Evolutionary conservation across 2,329 filamentous ascomycete genomes (phyloP).

Genomic region (Nothophaeocryptopus gaeumannii): DNA sequence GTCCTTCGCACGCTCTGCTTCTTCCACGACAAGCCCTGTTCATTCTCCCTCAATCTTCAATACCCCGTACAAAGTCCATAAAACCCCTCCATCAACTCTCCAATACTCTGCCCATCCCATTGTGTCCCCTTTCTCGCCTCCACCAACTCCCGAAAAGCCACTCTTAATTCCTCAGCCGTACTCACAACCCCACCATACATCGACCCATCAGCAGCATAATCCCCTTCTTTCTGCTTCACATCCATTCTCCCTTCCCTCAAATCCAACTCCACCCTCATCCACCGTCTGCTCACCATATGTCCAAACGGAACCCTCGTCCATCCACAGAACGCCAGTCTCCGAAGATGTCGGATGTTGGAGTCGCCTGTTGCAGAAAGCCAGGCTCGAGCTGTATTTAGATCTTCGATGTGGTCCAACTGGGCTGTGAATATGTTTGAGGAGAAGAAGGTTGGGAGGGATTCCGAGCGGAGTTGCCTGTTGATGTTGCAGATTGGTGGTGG

Average conservation of each 20-base stretch:
- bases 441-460: constrained; percentile 27
- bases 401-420: constrained; percentile 20
- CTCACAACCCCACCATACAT: neutral
- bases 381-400: constrained; percentile 19
- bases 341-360: constrained; percentile 19
- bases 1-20: too few species aligned
- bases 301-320: constrained; percentile 26
- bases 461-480: constrained; percentile 23
- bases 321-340: constrained; percentile 22
- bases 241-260: constrained; percentile 20
- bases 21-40: too few species aligned
- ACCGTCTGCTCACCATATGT: constrained; percentile 23
- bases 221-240: too few species aligned
- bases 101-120: constrained; percentile 16
- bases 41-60: too few species aligned
- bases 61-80: constrained; percentile 19
- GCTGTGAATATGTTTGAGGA: constrained; percentile 26
- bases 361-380: constrained; percentile 25
- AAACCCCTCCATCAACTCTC: constrained; percentile 21
- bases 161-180: constrained; percentile 18
- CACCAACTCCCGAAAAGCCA: constrained; percentile 14
- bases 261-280: constrained; percentile 23
- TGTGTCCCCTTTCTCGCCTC: constrained; percentile 11
- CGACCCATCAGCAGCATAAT: constrained; percentile 3
- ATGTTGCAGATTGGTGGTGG: constrained; percentile 23